Percentiles rank a stretch among this genome's conserved stretches.
Evolutionary conservation across 225 moss, liverwort and hornwort species (phyloP).

Genomic region (Bryoerythrophyllum caledonicum): DNA sequence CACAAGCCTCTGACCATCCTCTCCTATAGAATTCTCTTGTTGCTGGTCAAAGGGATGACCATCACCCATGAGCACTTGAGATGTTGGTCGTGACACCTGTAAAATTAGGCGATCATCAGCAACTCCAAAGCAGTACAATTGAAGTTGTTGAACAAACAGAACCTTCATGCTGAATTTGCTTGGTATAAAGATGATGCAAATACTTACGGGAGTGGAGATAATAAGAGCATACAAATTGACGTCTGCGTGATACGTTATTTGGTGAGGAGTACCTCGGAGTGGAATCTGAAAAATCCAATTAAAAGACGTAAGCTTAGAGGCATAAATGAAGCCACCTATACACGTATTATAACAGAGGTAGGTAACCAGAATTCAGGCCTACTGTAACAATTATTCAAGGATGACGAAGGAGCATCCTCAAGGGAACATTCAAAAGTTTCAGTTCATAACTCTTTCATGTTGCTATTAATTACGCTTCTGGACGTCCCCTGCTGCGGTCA

Average conservation of each 20-base stretch:
- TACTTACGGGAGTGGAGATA: constrained; percentile 83
- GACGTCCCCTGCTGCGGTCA: neutral
- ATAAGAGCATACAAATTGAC: constrained; percentile 94
- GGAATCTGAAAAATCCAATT: constrained; percentile 55
- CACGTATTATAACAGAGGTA: neutral
- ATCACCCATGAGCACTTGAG: constrained; percentile 69
- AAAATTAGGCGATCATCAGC: constrained; percentile 6
- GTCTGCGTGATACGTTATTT: constrained; percentile 91
- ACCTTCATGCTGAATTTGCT: neutral
- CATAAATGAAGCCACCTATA: neutral
- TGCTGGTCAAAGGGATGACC: constrained; percentile 70
- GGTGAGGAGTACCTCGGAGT: constrained; percentile 93
- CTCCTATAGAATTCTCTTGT: constrained; percentile 66
- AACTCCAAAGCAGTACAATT: constrained; percentile 1
- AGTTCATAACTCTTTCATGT: neutral
- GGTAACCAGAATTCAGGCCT: constrained; percentile 5
- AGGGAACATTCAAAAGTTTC: neutral
- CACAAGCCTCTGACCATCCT: constrained; percentile 69
- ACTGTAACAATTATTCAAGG: neutral
- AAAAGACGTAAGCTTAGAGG: neutral
- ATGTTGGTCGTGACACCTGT: constrained; percentile 58
- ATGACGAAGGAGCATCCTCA: constrained; percentile 7
- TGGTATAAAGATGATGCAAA: constrained; percentile 13
- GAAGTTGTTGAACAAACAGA: neutral
- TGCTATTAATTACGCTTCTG: constrained; percentile 2